Base-by-base conservation (phyloP, 2,329 filamentous ascomycete genomes). In the Fusarium nodosum region DNA sequence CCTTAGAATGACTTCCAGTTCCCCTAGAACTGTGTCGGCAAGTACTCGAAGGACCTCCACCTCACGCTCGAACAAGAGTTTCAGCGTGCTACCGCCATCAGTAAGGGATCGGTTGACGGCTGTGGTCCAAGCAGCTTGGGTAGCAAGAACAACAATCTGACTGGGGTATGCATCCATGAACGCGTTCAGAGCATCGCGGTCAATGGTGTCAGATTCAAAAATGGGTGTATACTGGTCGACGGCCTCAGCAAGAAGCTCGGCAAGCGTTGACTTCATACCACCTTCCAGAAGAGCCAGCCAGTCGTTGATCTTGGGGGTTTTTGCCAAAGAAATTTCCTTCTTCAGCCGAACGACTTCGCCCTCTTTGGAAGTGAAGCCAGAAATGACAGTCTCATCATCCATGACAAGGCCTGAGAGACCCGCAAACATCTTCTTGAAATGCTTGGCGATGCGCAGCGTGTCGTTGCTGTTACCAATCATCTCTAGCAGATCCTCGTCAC, bases 401-500 rank as follows among this genome's bases (percentile, higher is more conserved):
- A 97, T 95, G 42, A 94, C 85, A 36, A 99, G 87, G 5, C 96
- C 96, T 7, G 91, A 95, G 48, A 99, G 86, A 66, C 96, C 96
- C 68, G 97, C 96, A 84, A 99, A 99, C 96, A 99, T 99, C 85
- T 99, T 99, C 79, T 97, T 95, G 84, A 99, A 94, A 83, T 99
- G 97, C 79, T 99, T 99, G 41, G 96, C 93, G 72, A 99, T 97
- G 56, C 96, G 94, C 64, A 96, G 83, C 12, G 95, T 97, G 76
- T 99, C 96, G 76, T 97, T 97, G 82, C 95, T 98, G 80, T 99
- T 99, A 77, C 96, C 96, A 70, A 99, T 99, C 82, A 99, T 99
- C 80, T 99, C 96, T 26, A 99, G 86, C 60, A 99, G 84, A 80
- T 99, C 96, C 77, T 99, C 97, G 75, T 99, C 97, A 79, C 96